A percentile compares a stretch with the other conserved stretches of the same genome.
phyloP scores from a whole-genome alignment of 495 filamentous ascomycete genomes.

The Diplogelasinospora grovesii region DNA sequence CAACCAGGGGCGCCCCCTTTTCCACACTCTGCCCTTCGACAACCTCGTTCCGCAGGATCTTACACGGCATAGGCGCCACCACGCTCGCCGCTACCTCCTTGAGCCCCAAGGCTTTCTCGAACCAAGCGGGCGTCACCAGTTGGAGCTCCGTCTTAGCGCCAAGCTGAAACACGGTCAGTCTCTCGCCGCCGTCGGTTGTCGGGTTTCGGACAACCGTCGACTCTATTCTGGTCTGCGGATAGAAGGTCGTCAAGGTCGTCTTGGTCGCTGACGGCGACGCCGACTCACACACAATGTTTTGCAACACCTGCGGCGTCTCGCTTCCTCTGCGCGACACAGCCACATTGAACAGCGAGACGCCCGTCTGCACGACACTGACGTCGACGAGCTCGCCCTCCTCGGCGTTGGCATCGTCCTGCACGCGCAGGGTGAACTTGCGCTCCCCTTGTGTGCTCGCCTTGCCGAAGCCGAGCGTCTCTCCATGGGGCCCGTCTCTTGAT shows the following conservation, averaged over 20 bases:
- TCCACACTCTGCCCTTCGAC: slow-evolving; percentile 71
- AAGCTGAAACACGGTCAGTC: slow-evolving; percentile 72
- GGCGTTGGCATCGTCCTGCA: slow-evolving; percentile 33
- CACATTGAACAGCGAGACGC: slow-evolving; percentile 56
- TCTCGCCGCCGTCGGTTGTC: slow-evolving; percentile 41
- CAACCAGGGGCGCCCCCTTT: slow-evolving; percentile 83
- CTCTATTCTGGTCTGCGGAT: slow-evolving; percentile 72
- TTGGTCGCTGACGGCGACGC: slow-evolving; percentile 19
- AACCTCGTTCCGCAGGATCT: slow-evolving; percentile 79
- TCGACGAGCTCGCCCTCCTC: slow-evolving; percentile 40
- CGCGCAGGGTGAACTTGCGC: slow-evolving; percentile 51
- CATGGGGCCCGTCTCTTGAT: slow-evolving; percentile 32
- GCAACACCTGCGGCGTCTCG: slow-evolving; percentile 27
- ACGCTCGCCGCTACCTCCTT: slow-evolving; percentile 79
- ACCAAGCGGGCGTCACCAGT: slow-evolving; percentile 66
- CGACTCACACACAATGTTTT: slow-evolving; percentile 38
- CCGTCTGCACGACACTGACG: slow-evolving; percentile 61
- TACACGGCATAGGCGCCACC: slow-evolving; percentile 86
- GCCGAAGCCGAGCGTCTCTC: slow-evolving; percentile 50
- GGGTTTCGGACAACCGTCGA: slow-evolving; percentile 66
- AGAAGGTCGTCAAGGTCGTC: slow-evolving; percentile 50
- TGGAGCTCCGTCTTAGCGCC: slow-evolving; percentile 70
- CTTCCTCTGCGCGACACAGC: slow-evolving; percentile 45
- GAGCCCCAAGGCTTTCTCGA: slow-evolving; percentile 75
- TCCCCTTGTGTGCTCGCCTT: slow-evolving; percentile 26